Base-by-base conservation (phyloP, 805 yeast genomes). In the Cyberlindnera mrakii region DNA sequence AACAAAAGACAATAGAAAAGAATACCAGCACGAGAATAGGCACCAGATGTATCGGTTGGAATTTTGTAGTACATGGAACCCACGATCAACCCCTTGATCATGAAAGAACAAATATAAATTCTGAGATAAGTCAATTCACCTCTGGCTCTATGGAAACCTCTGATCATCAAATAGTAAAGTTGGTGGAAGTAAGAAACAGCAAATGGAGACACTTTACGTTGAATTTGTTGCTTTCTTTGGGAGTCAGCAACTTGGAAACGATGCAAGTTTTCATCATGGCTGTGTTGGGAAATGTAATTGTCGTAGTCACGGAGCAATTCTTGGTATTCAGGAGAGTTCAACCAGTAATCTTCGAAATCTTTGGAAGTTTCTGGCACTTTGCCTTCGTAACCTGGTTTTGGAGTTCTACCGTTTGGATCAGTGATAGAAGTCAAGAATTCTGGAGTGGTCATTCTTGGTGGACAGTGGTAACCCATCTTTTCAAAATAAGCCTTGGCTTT, bases 41-140 rank as follows among this genome's bases (percentile, higher is more conserved):
- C 75, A 14, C 88, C 88, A 19, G 86, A 70, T 38, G 82, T 80
- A 38, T 82, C 71, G 58, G 82, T 79, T 16, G 84, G 85, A 13
- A 85, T 67, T 52, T 77, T 67, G 52, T 58, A 30, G 70, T 23
- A 23, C 27, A 23, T 23, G 27, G 27, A 23, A 23, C 27, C 27
- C 11, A 23, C 27, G 11, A 23, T 23, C 27, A 23, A 23, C 27
- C 27, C 27, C 27, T 23, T 23, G 11, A 23, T 23, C 27, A 23
- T 23, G 27, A 23, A 23, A 23, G 27, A 23, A 23, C 4, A 23
- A 23, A 23, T 23, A 23, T 23, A 23, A 23, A 23, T 23, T 23
- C 11, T 23, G 9, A 23, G 2, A 10, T 23, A 23, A 23, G 27
- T 23, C 27, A 8, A 23, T 49, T 33, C 80, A 80, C 51, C 78